Percentiles rank a stretch among this genome's conserved stretches.
Conservation (phyloP, 805 yeast genomes). For the Barnettozyma californica region DNA sequence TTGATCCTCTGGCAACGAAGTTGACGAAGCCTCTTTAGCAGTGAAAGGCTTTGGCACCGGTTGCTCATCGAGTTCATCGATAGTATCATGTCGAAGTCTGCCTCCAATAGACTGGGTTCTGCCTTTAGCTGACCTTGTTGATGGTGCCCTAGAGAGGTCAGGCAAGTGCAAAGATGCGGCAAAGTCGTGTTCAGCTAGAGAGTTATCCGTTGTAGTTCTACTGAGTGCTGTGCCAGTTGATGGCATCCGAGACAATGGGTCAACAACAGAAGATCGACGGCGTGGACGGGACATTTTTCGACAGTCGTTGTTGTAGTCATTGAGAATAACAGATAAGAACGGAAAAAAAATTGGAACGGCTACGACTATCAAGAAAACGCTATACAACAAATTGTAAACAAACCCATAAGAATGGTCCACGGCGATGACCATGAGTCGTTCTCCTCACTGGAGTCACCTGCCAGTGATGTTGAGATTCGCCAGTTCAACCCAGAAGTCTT, state of each 20-base stretch:
- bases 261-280: not conserved
- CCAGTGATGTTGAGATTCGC: constrained; percentile 13
- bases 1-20: not conserved
- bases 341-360: not conserved
- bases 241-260: not conserved
- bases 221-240: not conserved
- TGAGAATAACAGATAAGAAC: not conserved
- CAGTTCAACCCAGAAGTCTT: constrained; percentile 15
- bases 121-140: not conserved
- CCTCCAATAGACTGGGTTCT: not conserved
- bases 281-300: not conserved
- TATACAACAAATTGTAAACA: not conserved
- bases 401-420: not conserved
- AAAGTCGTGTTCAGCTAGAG: not conserved
- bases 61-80: not conserved
- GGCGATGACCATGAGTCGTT: not conserved
- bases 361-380: not conserved
- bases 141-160: constrained; percentile 1
- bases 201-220: not conserved
- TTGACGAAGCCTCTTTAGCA: not conserved
- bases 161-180: not conserved
- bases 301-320: not conserved
- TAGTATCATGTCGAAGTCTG: not conserved
- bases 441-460: constrained; percentile 5
- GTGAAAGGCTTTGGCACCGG: not conserved